Evolutionary conservation across 2,329 filamentous ascomycete genomes (phyloP).

Genomic region (Ophiostoma montium): DNA sequence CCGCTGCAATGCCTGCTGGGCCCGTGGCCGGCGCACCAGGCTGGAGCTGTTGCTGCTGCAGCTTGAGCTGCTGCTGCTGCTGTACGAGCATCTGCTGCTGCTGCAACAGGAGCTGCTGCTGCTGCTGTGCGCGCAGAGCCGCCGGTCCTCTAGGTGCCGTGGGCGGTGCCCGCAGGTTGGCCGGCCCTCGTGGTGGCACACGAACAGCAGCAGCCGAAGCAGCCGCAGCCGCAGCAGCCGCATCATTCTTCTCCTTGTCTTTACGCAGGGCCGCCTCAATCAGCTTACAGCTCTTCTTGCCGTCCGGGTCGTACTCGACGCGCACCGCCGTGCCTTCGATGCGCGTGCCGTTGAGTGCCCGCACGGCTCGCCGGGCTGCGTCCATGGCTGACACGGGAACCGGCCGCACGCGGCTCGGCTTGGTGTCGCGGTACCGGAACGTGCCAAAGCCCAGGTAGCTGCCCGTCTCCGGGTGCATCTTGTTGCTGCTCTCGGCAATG

Average conservation of each 20-base stretch:
- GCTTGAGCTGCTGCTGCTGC: not conserved
- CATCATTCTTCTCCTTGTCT: conserved; percentile 39
- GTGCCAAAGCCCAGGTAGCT: conserved; percentile 89
- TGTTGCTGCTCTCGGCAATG: conserved; percentile 81
- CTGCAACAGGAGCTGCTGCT: conserved; percentile 17
- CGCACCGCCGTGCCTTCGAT: conserved; percentile 66
- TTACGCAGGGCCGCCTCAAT: conserved; percentile 60
- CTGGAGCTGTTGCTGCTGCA: conserved; percentile 1
- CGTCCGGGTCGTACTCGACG: conserved; percentile 82
- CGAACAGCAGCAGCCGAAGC: no score
- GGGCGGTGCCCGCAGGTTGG: conserved; percentile 53
- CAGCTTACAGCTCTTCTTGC: conserved; percentile 65
- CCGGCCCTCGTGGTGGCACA: conserved; percentile 22
- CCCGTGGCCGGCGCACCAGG: not conserved
- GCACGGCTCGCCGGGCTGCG: conserved; percentile 68
- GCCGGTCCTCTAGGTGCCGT: conserved; percentile 80
- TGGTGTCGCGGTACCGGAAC: conserved; percentile 71
- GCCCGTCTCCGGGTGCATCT: conserved; percentile 87
- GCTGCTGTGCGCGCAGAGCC: conserved; percentile 26
- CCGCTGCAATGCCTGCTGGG: not conserved
- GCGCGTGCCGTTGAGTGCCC: conserved; percentile 61
- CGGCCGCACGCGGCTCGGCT: conserved; percentile 36
- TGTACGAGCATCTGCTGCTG: not conserved
- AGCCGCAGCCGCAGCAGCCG: conserved; percentile 12
- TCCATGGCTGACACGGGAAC: conserved; percentile 53